Base-by-base conservation (phyloP, 441 rosid genomes). In the Oxalis stricta region DNA sequence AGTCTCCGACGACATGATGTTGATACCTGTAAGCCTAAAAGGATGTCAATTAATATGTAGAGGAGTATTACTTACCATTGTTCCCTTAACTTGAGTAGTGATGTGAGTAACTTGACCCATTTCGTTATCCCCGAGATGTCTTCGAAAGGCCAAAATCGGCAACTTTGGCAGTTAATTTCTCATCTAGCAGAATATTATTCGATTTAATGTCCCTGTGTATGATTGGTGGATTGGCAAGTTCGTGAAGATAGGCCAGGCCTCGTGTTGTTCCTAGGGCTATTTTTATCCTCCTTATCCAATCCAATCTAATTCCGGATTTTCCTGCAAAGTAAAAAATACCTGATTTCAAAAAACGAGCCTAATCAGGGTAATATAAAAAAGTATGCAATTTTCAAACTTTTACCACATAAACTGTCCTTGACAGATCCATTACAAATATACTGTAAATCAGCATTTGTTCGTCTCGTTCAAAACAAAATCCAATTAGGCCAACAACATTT, bases 21-120 rank as follows among this genome's bases (percentile, higher is more conserved):
- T 3, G 7, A 23, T 23, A 3, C 28, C 28, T 3, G 3, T 23
- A 23, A 23, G 7, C 3, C 3, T 7, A 23, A 23, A 7, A 7
- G 28, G 28, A 23, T 3, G 7, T 4, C 4, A 18, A 26, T 7
- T 28, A 26, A 29, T 18, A 13, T n/a, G n/a, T n/a, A 19, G 40
- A 10, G 18, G 23, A 34, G 33, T 30, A 24, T 11, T 16, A 52
- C 75, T 67, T 55, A 91, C 99, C 79, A 83, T 56, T 29, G 99
- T 91, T 72, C 99, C 99, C 58, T 86, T 91, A 33, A 91, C 99
- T 77, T 91, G 99, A 38, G 99, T 91, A 20, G 99, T 86, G 42
- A 86, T 94, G 50, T 86, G 99, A n/a, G n/a, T n/a, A n/a, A n/a
- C n/a, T n/a, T n/a, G n/a, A n/a, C n/a, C 20, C 95, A 96, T 58